Base-by-base conservation (phyloP, 805 yeast species). In the Torulaspora indica region DNA sequence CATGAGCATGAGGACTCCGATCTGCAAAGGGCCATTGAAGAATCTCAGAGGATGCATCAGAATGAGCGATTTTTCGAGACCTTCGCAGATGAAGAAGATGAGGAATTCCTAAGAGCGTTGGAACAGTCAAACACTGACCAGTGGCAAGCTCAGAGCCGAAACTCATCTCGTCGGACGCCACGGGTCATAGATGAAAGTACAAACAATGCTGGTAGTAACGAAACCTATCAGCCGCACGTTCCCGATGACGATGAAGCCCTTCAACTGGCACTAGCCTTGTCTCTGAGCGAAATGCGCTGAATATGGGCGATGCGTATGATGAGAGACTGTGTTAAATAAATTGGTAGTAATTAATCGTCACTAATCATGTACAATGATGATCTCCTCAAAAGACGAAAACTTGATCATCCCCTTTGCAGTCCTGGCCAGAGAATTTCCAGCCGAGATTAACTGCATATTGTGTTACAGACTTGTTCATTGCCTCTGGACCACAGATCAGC, bases 401-500 rank as follows among this genome's bases (percentile, higher is more conserved):
- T 59, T 76, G 79, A 52, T 75, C 78, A 35, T 69, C 69, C n/a
- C 76, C 73, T 34, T 66, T 63, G 6, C 77, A 71, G 45, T 70
- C 70, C 67, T 71, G 64, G 28, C 66, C 58, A 14, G 76, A 73
- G 53, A 68, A 66, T 14, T 54, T 55, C 64, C 87, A 85, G 1
- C 91, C 90, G 45, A 82, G 65, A 31, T 77, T 79, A 35, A 69
- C 68, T 12, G 86, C 72, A 40, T 72, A 69, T 30, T 71, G 69
- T 8, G 77, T 61, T 48, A 81, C 71, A 29, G 62, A 57, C 49
- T 71, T 72, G 56, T 79, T 81, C 85, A 85, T 77, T 33, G 72
- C 81, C 52, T 78, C 76, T 15, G 90, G 90, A 9, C 95, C 95
- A 67, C 90, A 84, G 31, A 85, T 72, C 46, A 83, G 73, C 29